Conservation (phyloP, 768 basidiomycete species). For the Kwoniella sp. region DNA sequence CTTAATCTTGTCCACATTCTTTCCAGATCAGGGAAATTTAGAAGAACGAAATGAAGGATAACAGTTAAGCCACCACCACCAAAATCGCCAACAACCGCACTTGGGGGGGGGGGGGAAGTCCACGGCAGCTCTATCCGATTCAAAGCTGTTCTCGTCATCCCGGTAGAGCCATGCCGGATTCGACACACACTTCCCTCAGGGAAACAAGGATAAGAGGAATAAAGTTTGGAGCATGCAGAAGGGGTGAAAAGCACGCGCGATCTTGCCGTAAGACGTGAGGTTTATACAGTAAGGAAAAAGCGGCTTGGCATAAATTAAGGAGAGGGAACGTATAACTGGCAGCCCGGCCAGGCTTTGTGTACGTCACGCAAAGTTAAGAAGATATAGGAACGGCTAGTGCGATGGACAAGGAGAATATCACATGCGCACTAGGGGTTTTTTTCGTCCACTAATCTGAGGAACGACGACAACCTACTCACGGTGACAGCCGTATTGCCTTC, state of each 20-base stretch:
- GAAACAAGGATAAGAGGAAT: conserved; percentile 1
- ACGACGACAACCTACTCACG: not conserved
- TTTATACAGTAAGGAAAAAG: too few relatives aligned
- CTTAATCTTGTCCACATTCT: not conserved
- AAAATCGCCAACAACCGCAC: not conserved
- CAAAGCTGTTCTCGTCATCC: conserved; percentile 1
- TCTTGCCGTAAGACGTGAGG: too few relatives aligned
- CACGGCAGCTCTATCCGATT: not conserved
- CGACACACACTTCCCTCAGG: not conserved
- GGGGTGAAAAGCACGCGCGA: too few relatives aligned
- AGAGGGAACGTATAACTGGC: not conserved
- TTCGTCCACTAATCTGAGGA: not conserved
- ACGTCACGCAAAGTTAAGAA: not conserved
- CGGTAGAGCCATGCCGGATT: conserved; percentile 5
- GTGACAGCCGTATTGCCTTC: not conserved
- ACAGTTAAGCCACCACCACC: not conserved
- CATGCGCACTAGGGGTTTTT: not conserved
- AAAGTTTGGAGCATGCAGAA: not conserved
- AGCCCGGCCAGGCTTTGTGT: not conserved
- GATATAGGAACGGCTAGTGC: not conserved
- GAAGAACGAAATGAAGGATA: not conserved
- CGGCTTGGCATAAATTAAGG: not conserved
- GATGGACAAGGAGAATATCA: not conserved
- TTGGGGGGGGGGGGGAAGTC: not conserved
- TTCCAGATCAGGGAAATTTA: too few relatives aligned